Evolutionary conservation across 2,329 filamentous ascomycete genomes (phyloP).

Genomic region (Fusarium sp.): DNA sequence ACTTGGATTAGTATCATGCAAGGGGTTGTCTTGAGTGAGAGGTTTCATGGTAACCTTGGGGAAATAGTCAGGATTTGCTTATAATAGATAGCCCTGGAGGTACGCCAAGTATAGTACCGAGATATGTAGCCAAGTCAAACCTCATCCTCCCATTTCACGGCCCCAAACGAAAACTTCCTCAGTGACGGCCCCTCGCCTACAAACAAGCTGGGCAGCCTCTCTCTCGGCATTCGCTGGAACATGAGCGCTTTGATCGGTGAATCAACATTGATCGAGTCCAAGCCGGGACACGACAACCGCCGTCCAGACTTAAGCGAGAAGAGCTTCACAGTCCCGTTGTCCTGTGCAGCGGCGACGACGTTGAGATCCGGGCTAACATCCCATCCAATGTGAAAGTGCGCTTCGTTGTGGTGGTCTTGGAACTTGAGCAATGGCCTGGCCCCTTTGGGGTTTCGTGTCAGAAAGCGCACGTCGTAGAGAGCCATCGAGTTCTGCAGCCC

Average conservation of each 20-base stretch:
- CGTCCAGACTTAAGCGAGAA: conserved; percentile 63
- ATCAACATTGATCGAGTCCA: conserved; percentile 40
- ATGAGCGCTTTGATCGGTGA: conserved; percentile 57
- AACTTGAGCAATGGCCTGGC: conserved; percentile 60
- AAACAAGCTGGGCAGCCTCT: conserved; percentile 61
- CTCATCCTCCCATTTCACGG: conserved; percentile 49
- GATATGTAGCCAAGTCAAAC: neutral
- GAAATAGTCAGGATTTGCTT: no score
- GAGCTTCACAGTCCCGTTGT: conserved; percentile 60
- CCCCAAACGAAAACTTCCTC: conserved; percentile 59
- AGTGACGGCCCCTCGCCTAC: conserved; percentile 54
- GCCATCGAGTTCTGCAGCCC: conserved; percentile 63
- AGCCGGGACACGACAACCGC: conserved; percentile 45
- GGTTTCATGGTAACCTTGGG: no score
- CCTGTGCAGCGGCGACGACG: conserved; percentile 66
- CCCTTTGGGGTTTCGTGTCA: conserved; percentile 29
- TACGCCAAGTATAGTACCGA: no score
- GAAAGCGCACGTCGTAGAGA: conserved; percentile 68
- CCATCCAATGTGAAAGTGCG: conserved; percentile 63
- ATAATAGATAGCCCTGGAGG: no score
- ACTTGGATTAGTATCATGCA: no score
- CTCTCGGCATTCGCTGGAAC: conserved; percentile 60
- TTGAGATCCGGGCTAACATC: conserved; percentile 61
- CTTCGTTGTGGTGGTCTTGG: conserved; percentile 61
- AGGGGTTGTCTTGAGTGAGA: no score